phyloP scores from a whole-genome alignment of 495 filamentous ascomycete genomes.

The Annulohypoxylon moriforme region DNA sequence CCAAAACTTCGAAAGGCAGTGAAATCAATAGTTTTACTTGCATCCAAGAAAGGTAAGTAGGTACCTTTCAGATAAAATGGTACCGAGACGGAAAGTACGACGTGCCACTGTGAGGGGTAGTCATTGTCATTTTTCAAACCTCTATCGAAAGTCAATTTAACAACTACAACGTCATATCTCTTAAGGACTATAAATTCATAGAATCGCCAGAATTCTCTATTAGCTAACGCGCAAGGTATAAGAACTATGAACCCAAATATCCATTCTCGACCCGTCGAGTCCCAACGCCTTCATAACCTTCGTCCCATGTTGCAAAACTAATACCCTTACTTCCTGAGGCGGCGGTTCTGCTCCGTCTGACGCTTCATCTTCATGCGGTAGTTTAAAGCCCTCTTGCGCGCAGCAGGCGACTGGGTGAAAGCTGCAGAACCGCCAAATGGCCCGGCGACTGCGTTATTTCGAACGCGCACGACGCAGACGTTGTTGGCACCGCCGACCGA shows the following conservation, averaged over 20 bases:
- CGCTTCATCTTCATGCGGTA: conserved; percentile 59
- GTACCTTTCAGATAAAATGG: too few species aligned
- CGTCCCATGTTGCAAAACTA: neutral
- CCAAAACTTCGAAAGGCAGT: too few species aligned
- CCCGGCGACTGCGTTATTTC: conserved; percentile 66
- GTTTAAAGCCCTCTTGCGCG: conserved; percentile 59
- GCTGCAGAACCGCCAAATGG: conserved; percentile 70
- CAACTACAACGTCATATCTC: too few species aligned
- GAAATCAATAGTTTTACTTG: too few species aligned
- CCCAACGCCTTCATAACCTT: conserved; percentile 18
- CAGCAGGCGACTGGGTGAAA: conserved; percentile 61
- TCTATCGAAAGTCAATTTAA: too few species aligned
- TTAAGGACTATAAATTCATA: neutral
- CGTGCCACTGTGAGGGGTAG: too few species aligned
- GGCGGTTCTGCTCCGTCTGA: conserved; percentile 40
- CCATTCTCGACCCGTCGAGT: neutral
- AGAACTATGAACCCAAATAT: conserved; percentile 1
- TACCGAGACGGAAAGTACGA: too few species aligned
- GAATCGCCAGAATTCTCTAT: conserved; percentile 27
- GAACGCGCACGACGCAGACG: conserved; percentile 68
- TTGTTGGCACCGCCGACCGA: conserved; percentile 62
- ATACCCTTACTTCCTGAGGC: conserved; percentile 11
- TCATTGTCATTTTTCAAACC: too few species aligned
- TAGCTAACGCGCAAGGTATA: neutral
- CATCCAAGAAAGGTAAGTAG: too few species aligned